These are phyloP conservation scores for Colletotrichum orbiculare DNA, from an alignment of 2,329 filamentous ascomycete genomes.

Conservation along the genomic window DNA sequence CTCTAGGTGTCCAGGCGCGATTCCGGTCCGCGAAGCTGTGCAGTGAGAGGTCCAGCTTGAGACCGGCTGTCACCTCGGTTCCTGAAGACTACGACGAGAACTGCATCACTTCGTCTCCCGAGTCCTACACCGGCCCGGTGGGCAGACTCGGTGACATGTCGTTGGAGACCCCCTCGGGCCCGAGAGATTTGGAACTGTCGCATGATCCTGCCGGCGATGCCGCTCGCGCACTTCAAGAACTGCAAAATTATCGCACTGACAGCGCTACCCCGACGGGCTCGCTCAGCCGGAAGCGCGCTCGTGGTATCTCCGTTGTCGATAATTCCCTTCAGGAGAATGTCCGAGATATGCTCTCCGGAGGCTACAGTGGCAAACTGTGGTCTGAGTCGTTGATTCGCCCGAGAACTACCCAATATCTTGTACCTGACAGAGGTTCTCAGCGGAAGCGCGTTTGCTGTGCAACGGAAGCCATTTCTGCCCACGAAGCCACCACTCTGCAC, in stretches of 20 bases:
- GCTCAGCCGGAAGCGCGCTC: conserved; percentile 63
- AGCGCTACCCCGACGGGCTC: conserved; percentile 53
- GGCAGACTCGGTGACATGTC: conserved; percentile 63
- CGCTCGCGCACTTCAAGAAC: conserved; percentile 67
- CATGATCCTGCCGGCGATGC: conserved; percentile 62
- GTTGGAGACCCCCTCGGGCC: conserved; percentile 58
- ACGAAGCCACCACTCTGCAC: conserved; percentile 59
- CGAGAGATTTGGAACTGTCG: conserved; percentile 54
- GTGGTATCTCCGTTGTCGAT: conserved; percentile 66
- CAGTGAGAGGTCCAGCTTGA: conserved; percentile 65
- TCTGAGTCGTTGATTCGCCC: conserved; percentile 53
- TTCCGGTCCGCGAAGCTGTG: conserved; percentile 69
- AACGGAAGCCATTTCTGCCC: conserved; percentile 63
- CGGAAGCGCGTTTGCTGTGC: conserved; percentile 76
- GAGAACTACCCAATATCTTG: conserved; percentile 44
- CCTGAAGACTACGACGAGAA: conserved; percentile 66
- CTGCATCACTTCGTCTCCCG: conserved; percentile 65
- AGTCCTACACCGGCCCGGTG: conserved; percentile 65
- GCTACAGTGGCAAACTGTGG: conserved; percentile 47
- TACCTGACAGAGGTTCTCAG: conserved; percentile 48
- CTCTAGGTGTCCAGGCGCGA: conserved; percentile 71
- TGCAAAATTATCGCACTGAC: conserved; percentile 64
- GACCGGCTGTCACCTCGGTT: conserved; percentile 65
- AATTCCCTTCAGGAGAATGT: conserved; percentile 74
- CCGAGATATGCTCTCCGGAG: conserved; percentile 66